Base-by-base conservation (phyloP, 148 eudicot genomes). In the Arbutus unedo region DNA sequence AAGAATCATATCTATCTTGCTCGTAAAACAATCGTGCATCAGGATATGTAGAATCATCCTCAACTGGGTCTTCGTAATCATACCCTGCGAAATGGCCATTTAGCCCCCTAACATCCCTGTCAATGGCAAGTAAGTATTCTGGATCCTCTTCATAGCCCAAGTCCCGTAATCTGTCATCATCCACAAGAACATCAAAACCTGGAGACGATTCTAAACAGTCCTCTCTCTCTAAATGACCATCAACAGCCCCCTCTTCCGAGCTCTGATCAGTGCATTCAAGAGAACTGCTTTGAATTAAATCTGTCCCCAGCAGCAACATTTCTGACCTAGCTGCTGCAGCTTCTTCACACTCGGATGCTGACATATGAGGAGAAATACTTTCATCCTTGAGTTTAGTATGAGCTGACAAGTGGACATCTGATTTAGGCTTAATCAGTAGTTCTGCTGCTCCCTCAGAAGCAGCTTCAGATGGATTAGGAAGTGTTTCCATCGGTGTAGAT, bases 121-220 rank as follows among this genome's bases (percentile, higher is more conserved):
- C 89, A 84, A 68, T 83, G 78, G 81, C 71, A 25, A 79, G 77
- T 77, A 88, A 44, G 85, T 78, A 83, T 43, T 81, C 90, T 16
- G 74, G 76, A 71, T 89, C 93, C 81, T 86, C 84, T 85, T 88
- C 91, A 85, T 81, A 83, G 19, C 45, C 86, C 79, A 88, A 5
- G 56, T 82, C 86, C 78, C 87, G 90, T 72, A 87, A 79, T 72
- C 70, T 64, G 70, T 89, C 89, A 83, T 92, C 91, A 81, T 92
- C 91, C 72, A 92, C 95, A 81, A 91, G 89, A 74, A 92, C 95
- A 86, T 93, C 95, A 84, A 91, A 90, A 16, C 93, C 95, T 23
- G 92, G 92, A 53, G 93, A 87, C 8, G 97, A 89, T 81, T 92
- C 94, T 85, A 87, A 87, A 88, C 89, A 86, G 77, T 89, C 91